Evolutionary conservation across 768 basidiomycete genomes (phyloP).

Genomic region (Crucibulum laeve): DNA sequence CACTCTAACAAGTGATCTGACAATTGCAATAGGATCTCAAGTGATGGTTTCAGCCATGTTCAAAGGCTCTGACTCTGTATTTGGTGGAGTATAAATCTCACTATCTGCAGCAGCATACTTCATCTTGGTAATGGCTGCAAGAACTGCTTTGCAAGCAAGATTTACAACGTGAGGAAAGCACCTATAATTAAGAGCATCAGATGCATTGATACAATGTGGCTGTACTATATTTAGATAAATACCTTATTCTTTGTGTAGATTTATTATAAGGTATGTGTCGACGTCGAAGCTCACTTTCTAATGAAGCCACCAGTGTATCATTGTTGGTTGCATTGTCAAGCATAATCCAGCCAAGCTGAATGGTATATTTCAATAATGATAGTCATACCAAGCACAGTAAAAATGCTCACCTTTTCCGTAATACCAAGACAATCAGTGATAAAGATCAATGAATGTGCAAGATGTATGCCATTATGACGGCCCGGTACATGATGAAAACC

Average conservation of each 20-base stretch:
- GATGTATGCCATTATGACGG: background rate
- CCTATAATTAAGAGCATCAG: background rate
- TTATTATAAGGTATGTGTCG: background rate
- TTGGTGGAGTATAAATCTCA: background rate
- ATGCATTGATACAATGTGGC: background rate
- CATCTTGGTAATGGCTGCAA: background rate
- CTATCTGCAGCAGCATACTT: background rate
- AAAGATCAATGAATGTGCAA: background rate
- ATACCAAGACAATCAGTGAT: background rate
- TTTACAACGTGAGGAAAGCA: background rate
- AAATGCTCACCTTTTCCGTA: background rate
- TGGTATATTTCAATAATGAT: background rate
- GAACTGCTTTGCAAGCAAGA: background rate
- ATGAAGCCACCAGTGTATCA: background rate
- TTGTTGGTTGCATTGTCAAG: constrained; percentile 2
- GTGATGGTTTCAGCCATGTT: too few species aligned
- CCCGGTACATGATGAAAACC: background rate
- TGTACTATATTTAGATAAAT: background rate
- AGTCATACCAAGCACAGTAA: background rate
- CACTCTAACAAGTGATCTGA: background rate
- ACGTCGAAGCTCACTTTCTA: background rate
- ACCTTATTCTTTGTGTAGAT: background rate
- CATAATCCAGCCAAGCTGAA: background rate
- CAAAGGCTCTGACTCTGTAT: background rate
- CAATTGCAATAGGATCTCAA: background rate